Base-by-base conservation (phyloP, 2,329 filamentous ascomycete species). In the Tolypocladium sp. region DNA sequence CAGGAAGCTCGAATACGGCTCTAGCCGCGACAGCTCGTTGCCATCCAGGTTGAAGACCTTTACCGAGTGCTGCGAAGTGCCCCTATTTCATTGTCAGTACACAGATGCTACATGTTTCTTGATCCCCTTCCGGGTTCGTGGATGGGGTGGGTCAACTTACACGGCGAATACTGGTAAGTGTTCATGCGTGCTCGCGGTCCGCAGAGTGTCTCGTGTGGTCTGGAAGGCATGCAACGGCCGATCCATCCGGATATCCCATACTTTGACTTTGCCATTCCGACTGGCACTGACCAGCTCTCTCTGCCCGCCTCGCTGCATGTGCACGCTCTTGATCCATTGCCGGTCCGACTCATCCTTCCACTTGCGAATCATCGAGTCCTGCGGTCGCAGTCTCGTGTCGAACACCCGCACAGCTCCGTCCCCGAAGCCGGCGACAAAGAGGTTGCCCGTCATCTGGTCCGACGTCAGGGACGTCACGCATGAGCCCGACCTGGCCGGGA, bases 391-490 rank as follows among this genome's bases (percentile, higher is more conserved):
- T 15, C 94, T 87, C 64, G 93, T 91, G 72, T 99, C 94, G 70
- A 97, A 99, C 5, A 97, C 92, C 57, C 94, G 85, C 51, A 99
- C 88, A 1, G 92, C 92, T 40, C 94, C 94, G 68, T 99, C 95
- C 22, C 94, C 94, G 68, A 97, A 99, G 3, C 94, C 94, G 46
- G 94, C 94, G 13, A 96, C 90, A 68, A 99, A 97, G 53, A 97
- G 86, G 68, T 97, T 92, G 51, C 94, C 94, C 57, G 95, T 96
- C 74, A 99, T 96, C 79, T 97, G 94, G 73, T 99, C 94, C 20
- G 92, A 96, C 3, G 94, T 97, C 63, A 99, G 77, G 10, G 92
- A 95, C 5, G 94, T 99, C 62, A 99, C 94, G 72, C 93, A 97
- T 20, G 92, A 96, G 40, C 92, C 92, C 0, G 93, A 97, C 40